These are phyloP conservation scores for Spencermartinsiella ligniputridi DNA, from an alignment of 1,139 yeast species.

Conservation along the genomic window DNA sequence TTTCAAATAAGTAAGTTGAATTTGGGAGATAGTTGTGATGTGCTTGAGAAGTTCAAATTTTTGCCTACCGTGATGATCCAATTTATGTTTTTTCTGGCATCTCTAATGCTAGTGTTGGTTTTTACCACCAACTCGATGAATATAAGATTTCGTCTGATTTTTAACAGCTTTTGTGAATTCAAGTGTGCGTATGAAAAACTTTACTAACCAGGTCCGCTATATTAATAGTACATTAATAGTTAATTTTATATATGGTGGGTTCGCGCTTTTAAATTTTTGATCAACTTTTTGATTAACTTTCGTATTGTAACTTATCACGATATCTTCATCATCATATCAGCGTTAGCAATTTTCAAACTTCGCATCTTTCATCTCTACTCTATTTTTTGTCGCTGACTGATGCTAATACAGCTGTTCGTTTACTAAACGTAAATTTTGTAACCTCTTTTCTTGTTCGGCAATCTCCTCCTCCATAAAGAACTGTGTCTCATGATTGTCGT, in stretches of 20 bases:
- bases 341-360: too few relatives aligned
- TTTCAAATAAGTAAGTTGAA: conserved; percentile 48
- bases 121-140: conserved; percentile 26
- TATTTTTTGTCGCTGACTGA: not conserved
- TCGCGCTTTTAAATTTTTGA: too few relatives aligned
- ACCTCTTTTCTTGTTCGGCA: conserved; percentile 1
- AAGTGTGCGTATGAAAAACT: too few relatives aligned
- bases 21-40: conserved; percentile 4
- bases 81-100: conserved; percentile 29
- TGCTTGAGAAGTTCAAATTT: too few relatives aligned
- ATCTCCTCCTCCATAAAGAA: conserved; percentile 27
- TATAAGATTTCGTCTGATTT: conserved; percentile 26
- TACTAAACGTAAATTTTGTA: conserved; percentile 3
- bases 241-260: too few relatives aligned
- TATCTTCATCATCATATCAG: too few relatives aligned
- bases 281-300: conserved; percentile 7
- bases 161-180: too few relatives aligned
- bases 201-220: too few relatives aligned
- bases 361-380: too few relatives aligned
- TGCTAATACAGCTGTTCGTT: not conserved
- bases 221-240: too few relatives aligned
- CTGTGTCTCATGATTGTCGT: conserved; percentile 22
- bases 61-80: conserved; percentile 23
- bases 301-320: not conserved
- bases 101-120: conserved; percentile 30